A percentile compares a stretch with the other conserved stretches of the same genome.
phyloP scores from a whole-genome alignment of 768 basidiomycete genomes.

The Lactifluus hygrophoroides region DNA sequence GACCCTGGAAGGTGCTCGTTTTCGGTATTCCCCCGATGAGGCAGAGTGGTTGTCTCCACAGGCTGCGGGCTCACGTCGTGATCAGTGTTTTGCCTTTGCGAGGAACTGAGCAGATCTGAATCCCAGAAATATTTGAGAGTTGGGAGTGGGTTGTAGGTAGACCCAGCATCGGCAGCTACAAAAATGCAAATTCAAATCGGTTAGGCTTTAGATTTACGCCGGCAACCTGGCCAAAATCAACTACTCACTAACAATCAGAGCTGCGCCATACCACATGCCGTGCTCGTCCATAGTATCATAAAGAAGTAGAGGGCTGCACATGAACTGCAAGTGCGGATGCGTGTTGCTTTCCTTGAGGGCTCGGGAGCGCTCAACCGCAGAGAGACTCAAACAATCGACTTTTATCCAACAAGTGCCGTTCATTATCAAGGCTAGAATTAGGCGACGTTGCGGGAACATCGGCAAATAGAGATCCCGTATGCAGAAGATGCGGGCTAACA shows the following conservation, averaged over 20 bases:
- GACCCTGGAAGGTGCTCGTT: slow-evolving; percentile 12
- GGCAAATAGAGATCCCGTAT: slow-evolving; percentile 7
- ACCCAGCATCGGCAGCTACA: slow-evolving; percentile 72
- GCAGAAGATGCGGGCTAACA: slow-evolving; percentile 6
- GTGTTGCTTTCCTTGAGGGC: slow-evolving; percentile 53
- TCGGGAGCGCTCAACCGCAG: slow-evolving; percentile 58
- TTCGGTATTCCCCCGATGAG: slow-evolving; percentile 26
- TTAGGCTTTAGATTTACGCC: neutral
- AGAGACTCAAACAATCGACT: slow-evolving; percentile 40
- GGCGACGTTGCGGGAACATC: neutral
- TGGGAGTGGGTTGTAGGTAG: slow-evolving; percentile 68
- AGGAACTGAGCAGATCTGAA: slow-evolving; percentile 35
- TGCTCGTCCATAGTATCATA: slow-evolving; percentile 81
- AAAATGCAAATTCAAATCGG: neutral
- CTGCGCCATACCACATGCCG: slow-evolving; percentile 82
- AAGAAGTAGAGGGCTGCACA: slow-evolving; percentile 85
- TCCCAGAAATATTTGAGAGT: slow-evolving; percentile 68
- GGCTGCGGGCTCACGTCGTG: slow-evolving; percentile 61
- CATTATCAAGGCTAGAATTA: slow-evolving; percentile 3
- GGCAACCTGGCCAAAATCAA: neutral
- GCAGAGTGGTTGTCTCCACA: no score
- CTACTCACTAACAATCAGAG: slow-evolving; percentile 76
- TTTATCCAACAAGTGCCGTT: slow-evolving; percentile 21
- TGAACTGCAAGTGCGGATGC: slow-evolving; percentile 79
- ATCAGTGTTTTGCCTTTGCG: no score